A percentile compares a stretch with the other conserved stretches of the same genome.
phyloP scores from a whole-genome alignment of 2,329 filamentous ascomycete species.

The Trichoderma koningiopsis region DNA sequence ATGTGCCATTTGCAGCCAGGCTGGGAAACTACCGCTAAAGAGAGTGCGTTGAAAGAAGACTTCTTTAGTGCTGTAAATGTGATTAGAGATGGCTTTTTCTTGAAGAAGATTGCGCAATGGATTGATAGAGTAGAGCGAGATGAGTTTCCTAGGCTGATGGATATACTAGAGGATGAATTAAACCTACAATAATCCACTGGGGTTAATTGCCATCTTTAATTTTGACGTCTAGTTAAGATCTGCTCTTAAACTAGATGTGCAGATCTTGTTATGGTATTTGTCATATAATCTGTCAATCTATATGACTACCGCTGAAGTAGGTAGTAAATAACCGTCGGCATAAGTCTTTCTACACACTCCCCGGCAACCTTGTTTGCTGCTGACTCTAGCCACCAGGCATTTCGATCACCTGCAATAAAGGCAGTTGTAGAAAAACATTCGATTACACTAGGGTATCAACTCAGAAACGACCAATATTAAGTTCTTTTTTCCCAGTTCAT shows the following conservation, averaged over 20 bases:
- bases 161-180: not conserved
- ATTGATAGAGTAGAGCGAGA: not conserved
- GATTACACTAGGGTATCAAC: not conserved
- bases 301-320: not conserved
- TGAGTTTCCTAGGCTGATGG: not conserved
- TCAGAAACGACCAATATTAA: not conserved
- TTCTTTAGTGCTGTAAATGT: not conserved
- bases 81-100: not conserved
- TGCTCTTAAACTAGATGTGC: not conserved
- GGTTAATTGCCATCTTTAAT: not conserved
- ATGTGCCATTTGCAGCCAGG: not conserved
- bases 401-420: not conserved
- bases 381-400: not conserved
- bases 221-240: not conserved
- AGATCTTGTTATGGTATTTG: not conserved
- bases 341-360: not conserved
- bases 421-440: not conserved
- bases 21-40: not conserved
- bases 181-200: not conserved
- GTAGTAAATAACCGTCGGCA: constrained; percentile 11
- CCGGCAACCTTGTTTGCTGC: not conserved
- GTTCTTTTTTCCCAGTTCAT: no score
- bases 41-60: not conserved
- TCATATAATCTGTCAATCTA: no score
- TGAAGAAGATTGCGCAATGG: not conserved